Base-by-base conservation (phyloP, 116 monocot genomes). In the Papilionanthe hybrid region DNA sequence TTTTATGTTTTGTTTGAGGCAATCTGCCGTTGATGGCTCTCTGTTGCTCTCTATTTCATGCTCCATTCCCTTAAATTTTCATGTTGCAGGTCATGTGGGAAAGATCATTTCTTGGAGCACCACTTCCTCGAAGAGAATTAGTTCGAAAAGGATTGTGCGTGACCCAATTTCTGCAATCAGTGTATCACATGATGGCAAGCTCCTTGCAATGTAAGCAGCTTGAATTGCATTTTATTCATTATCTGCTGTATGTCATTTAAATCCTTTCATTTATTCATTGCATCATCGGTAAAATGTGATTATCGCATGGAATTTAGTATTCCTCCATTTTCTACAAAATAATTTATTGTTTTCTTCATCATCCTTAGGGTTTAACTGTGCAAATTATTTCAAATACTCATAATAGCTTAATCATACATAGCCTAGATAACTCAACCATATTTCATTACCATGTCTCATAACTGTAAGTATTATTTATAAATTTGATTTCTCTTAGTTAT, bases 131-230 rank as follows among this genome's bases (percentile, higher is more conserved):
- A 77, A 85, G 76, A 92, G 91, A 85, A 77, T 91, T 76, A 76
- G 79, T 25, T 81, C 88, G 77, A 92, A 89, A 74, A 92, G 43
- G 82, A 79, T 90, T 67, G 44, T 57, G 37, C 86, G 81, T 55
- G 90, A 96, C 56, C 81, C 90, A 47, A 87, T 96, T 78, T 96
- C 88, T 45, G 93, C 96, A 28, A 92, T 96, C 76, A 86, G 77
- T 89, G 85, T 86, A 13, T 90, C 96, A 60, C 29, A 75, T 78
- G 85, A 93, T 88, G 92, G 93, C 41, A 85, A 88, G 72, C 43
- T 87, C 76, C 87, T 93, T 78, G 96, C 93, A 53, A 78, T 90
- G 96, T 96, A 89, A 90, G 86, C 49, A 6, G 72, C 45, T 22
- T 37, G 76, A 80, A 9, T 58, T 37, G 41, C 23, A 5, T 20